Conservation (phyloP, 768 basidiomycete genomes). For the Calocera viscosa region DNA sequence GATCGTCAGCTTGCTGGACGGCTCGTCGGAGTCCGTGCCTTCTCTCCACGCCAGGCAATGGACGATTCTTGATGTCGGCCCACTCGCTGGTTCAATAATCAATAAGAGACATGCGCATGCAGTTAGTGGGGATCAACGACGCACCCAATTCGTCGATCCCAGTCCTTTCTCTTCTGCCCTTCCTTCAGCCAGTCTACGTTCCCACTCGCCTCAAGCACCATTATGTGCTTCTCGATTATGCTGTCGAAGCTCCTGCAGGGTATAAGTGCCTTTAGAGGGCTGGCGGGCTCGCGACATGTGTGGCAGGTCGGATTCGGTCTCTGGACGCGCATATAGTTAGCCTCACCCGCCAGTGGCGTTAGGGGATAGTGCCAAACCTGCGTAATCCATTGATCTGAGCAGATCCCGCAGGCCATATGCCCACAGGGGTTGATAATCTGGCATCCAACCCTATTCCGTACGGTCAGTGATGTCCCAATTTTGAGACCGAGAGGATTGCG, state of each 20-base stretch:
- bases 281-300: neutral
- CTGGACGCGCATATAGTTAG: neutral
- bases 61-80: neutral
- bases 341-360: neutral
- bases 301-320: neutral
- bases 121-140: neutral
- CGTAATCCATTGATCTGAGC: neutral
- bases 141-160: neutral
- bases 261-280: neutral
- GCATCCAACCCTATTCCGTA: neutral
- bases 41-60: neutral
- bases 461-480: neutral
- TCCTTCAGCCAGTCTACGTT: neutral
- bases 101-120: neutral
- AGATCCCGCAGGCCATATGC: conserved; percentile 4
- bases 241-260: conserved; percentile 2
- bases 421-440: conserved; percentile 1
- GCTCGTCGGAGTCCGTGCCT: neutral
- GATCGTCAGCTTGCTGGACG: no score
- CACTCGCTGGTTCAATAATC: neutral
- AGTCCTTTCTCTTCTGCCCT: neutral
- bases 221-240: conserved; percentile 1
- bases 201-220: neutral
- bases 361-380: neutral
- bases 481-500: no score